These are phyloP conservation scores for Barnettozyma vustinii DNA, from an alignment of 805 yeast genomes.

Conservation along the genomic window DNA sequence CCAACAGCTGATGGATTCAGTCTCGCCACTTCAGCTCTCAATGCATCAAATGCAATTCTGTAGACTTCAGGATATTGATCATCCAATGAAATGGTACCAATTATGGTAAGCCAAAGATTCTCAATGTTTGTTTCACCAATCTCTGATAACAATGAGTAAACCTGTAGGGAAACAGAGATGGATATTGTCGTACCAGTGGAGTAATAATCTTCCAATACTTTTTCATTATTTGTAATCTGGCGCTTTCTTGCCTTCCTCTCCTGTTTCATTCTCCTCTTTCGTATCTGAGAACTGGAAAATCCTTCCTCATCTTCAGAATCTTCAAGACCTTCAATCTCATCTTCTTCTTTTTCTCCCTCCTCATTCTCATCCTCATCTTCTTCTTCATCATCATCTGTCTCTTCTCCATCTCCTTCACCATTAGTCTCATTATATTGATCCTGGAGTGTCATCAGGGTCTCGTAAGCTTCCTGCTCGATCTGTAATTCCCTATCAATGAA, in stretches of 20 bases:
- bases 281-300: conserved; percentile 23
- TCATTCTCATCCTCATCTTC: conserved; percentile 28
- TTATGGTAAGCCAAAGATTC: conserved; percentile 79
- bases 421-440: conserved; percentile 32
- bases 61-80: conserved; percentile 70
- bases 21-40: conserved; percentile 79
- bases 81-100: conserved; percentile 83
- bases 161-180: conserved; percentile 70
- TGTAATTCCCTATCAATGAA: conserved; percentile 52
- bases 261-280: conserved; percentile 24
- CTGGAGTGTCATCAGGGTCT: conserved; percentile 38
- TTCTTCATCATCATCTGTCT: conserved; percentile 23
- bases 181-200: conserved; percentile 74
- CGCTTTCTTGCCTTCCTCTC: conserved; percentile 36
- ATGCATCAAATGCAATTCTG: conserved; percentile 62
- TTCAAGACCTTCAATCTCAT: conserved; percentile 20
- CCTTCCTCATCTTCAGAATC: conserved; percentile 28
- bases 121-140: conserved; percentile 74
- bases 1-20: conserved; percentile 39
- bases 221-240: conserved; percentile 43
- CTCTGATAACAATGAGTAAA: conserved; percentile 72
- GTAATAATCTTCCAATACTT: conserved; percentile 67
- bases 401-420: conserved; percentile 32
- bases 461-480: conserved; percentile 59
- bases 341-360: conserved; percentile 30